Evolutionary conservation across 768 basidiomycete genomes (phyloP), one percentile per base, ranked within the genome.

Genomic region (Kwoniella dendrophila): DNA sequence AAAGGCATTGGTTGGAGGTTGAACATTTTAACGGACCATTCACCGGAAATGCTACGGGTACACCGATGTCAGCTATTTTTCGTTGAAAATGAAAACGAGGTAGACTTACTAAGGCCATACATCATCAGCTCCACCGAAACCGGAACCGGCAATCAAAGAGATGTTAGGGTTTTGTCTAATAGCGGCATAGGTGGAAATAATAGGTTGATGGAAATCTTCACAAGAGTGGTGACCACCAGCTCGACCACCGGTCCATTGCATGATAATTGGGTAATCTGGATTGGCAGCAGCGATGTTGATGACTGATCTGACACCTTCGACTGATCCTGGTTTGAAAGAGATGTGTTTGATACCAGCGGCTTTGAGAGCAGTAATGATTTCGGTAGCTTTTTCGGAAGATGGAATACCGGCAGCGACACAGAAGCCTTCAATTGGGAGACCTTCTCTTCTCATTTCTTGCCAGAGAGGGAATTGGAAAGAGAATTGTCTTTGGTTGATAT

Each of bases 181-280:
- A 16, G 88, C 81, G 36, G 87, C 84, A 79, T 99, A 99, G 0
- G 94, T 97, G 38, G 88, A 81, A 51, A 98, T 82, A 70, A 97
- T 86, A 0, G 96, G 95, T 78, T 94, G 92, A 73, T 97, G 95
- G 86, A 98, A 94, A 78, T 99, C 96, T 79, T 99, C 96, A 79
- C 87, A 98, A 2, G 91, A 94, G 81, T 98, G 96, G 72, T 99
- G 96, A 51, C 96, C 96, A 64, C 96, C 96, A 20, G 94, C 96
- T 69, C 96, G 92, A 34, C 96, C 96, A 71, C 96, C 96, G 51
- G 96, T 99, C 96, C 96, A 98, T 76, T 98, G 96, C 65, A 97
- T 82, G 80, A 99, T 94, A 80, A 99, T 87, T 8, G 96, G 95
- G 84, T 91, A 98, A 81, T 92, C 88, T 32, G 95, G 89, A 79